Percentiles rank a stretch among this genome's conserved stretches.
These are phyloP conservation scores for Emmonsiellopsis sp. DNA, from an alignment of 2,329 filamentous ascomycete species.

Conservation along the genomic window DNA sequence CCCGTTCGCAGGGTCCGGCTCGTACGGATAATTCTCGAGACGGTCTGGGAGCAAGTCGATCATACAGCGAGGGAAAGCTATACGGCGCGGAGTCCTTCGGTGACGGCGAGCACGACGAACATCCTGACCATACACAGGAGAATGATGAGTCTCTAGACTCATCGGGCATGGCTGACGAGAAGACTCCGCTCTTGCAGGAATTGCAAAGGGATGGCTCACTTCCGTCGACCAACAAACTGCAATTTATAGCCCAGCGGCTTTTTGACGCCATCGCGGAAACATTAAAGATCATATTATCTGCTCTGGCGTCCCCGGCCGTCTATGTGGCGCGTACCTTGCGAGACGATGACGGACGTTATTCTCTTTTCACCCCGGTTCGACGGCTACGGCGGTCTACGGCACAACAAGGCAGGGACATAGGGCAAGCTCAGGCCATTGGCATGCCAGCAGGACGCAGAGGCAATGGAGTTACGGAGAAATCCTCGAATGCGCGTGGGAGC, in stretches of 20 bases:
- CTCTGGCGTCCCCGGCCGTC: conserved; percentile 67
- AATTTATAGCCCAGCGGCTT: conserved; percentile 57
- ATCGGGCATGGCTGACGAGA: conserved; percentile 46
- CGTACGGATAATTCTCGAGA: conserved; percentile 21
- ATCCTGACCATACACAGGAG: conserved; percentile 30
- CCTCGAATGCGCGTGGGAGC: conserved; percentile 18
- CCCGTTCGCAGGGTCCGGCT: conserved; percentile 43
- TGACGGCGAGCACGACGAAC: conserved; percentile 15
- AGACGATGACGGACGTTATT: conserved; percentile 69
- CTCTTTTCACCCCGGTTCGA: conserved; percentile 23
- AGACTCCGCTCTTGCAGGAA: conserved; percentile 54
- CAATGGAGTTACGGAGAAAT: conserved; percentile 15
- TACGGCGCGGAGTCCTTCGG: conserved; percentile 19
- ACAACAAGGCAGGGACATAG: background rate
- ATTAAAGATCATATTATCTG: conserved; percentile 67
- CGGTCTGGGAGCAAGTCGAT: conserved; percentile 30
- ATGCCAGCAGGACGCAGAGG: conserved; percentile 15
- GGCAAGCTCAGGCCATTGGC: conserved; percentile 13
- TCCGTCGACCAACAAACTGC: conserved; percentile 30
- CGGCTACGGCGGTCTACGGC: conserved; percentile 13
- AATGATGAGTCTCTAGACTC: conserved; percentile 29
- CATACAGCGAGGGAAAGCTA: conserved; percentile 34
- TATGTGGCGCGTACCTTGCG: conserved; percentile 79
- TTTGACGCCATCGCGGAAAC: conserved; percentile 64
- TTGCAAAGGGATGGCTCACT: conserved; percentile 23